phyloP scores from a whole-genome alignment of 352 stramenopile genomes.

The Hyaloperonospora brassicae region DNA sequence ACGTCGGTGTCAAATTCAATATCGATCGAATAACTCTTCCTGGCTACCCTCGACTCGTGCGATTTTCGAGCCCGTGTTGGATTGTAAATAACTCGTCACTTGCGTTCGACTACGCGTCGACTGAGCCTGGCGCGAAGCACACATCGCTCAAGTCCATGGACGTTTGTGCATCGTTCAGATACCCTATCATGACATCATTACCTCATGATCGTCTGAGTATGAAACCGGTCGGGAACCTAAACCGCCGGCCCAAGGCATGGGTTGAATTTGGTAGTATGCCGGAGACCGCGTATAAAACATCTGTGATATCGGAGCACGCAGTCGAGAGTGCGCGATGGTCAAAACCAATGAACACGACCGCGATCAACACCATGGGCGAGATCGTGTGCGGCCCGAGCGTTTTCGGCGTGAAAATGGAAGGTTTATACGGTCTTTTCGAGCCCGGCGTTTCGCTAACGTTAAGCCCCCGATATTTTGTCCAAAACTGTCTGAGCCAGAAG shows the following conservation, averaged over 20 bases:
- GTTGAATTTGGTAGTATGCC: slow-evolving; percentile 44
- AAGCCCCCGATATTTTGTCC: slow-evolving; percentile 73
- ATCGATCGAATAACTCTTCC: slow-evolving; percentile 66
- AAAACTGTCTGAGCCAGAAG: slow-evolving; percentile 78
- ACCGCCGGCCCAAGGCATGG: slow-evolving; percentile 52
- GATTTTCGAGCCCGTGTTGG: slow-evolving; percentile 80
- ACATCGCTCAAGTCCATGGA: slow-evolving; percentile 40
- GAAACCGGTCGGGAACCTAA: slow-evolving; percentile 43
- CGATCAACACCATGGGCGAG: slow-evolving; percentile 81
- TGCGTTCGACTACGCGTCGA: slow-evolving; percentile 52
- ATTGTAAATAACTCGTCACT: slow-evolving; percentile 80
- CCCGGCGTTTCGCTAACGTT: slow-evolving; percentile 67
- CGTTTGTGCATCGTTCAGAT: slow-evolving; percentile 38
- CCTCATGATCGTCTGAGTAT: slow-evolving; percentile 61
- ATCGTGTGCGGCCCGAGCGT: slow-evolving; percentile 62
- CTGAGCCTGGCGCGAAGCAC: slow-evolving; percentile 41
- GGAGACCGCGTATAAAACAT: slow-evolving; percentile 36
- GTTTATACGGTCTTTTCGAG: slow-evolving; percentile 74
- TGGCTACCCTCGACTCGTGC: slow-evolving; percentile 62
- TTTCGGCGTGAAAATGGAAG: slow-evolving; percentile 75
- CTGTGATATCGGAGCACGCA: slow-evolving; percentile 49
- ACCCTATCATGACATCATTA: slow-evolving; percentile 56
- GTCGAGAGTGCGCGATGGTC: slow-evolving; percentile 67
- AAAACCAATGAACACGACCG: slow-evolving; percentile 74
- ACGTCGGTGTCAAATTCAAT: slow-evolving; percentile 51